Conservation (phyloP, 305 asterid genomes). For the Fraxinus dipetala region DNA sequence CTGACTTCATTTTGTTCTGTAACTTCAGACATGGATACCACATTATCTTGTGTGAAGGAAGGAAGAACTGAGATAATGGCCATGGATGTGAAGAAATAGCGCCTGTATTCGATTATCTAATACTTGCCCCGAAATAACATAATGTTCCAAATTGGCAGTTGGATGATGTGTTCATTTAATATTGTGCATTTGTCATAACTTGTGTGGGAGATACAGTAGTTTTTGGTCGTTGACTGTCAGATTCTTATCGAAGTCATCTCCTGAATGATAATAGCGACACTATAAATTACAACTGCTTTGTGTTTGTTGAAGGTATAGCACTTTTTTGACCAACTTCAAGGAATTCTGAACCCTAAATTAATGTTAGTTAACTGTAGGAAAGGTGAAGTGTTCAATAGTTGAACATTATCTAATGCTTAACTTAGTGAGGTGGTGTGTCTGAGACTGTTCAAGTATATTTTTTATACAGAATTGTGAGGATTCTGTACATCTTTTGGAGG, state of each 20-base stretch:
- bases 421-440: background rate
- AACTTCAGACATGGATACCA: constrained; percentile 89
- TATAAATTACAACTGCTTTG: background rate
- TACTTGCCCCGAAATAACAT: constrained; percentile 11
- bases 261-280: background rate
- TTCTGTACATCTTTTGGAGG: background rate
- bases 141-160: constrained; percentile 15
- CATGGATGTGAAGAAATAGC: constrained; percentile 7
- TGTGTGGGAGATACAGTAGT: background rate
- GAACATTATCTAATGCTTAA: background rate
- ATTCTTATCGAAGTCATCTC: background rate
- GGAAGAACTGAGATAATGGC: constrained; percentile 67
- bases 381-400: background rate
- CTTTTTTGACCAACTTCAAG: background rate
- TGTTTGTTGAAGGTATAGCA: background rate
- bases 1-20: constrained; percentile 7
- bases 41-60: constrained; percentile 83
- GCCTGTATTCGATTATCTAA: constrained; percentile 15
- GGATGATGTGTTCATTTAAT: constrained; percentile 10
- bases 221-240: background rate
- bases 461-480: background rate
- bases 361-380: background rate
- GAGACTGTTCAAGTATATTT: background rate
- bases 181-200: constrained; percentile 19
- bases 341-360: background rate